These are phyloP conservation scores for Macadamia tetraphylla DNA, from an alignment of 164 flowering plant genomes.

Conservation along the genomic window DNA sequence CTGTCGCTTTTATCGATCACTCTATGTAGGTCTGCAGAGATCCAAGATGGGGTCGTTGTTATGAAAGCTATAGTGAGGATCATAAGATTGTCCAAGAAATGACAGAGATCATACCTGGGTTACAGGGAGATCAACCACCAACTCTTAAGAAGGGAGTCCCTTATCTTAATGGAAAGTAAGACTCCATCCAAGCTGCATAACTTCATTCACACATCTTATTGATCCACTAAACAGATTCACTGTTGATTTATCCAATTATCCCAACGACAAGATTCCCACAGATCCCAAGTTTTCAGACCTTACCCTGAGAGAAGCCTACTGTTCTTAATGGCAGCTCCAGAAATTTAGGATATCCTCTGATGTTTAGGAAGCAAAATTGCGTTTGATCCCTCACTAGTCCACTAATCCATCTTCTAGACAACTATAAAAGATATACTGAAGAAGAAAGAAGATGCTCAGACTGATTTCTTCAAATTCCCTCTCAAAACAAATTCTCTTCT, in stretches of 20 bases:
- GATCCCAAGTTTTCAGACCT: not conserved
- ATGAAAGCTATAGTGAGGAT: conserved; percentile 74
- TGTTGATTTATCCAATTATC: too few relatives aligned
- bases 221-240: too few relatives aligned
- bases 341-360: too few relatives aligned
- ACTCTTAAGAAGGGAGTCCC: conserved; percentile 46
- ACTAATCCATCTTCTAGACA: not conserved
- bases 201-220: too few relatives aligned
- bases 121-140: conserved; percentile 59
- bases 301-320: not conserved
- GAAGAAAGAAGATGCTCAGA: too few relatives aligned
- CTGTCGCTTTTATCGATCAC: not conserved
- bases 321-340: too few relatives aligned
- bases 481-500: too few relatives aligned
- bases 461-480: too few relatives aligned
- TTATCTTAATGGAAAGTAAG: conserved; percentile 58
- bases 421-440: too few relatives aligned
- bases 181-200: not conserved
- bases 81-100: conserved; percentile 48
- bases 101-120: conserved; percentile 61
- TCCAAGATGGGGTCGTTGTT: conserved; percentile 79
- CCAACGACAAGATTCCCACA: not conserved
- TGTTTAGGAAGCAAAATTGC: too few relatives aligned
- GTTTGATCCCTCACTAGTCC: not conserved
- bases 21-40: conserved; percentile 57